Evolutionary conservation across 2,329 filamentous ascomycete species (phyloP).

Genomic region (Diaporthe australafricana): DNA sequence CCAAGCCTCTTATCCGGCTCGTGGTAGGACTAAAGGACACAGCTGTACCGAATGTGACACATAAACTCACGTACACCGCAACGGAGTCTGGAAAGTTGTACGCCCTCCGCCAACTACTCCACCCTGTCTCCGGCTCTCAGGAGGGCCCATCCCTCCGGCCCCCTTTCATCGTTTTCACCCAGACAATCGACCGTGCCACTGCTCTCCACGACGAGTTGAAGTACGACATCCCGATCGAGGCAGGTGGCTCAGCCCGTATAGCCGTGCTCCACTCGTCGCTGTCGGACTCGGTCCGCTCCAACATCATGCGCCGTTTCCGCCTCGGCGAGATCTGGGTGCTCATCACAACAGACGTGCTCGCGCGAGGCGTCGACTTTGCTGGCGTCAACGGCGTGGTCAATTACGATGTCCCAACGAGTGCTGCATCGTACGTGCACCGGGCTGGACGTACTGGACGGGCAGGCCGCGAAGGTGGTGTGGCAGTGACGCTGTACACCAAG

Average conservation of each 20-base stretch:
- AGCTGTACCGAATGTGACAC: conserved; percentile 90
- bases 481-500: conserved; percentile 94
- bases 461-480: conserved; percentile 86
- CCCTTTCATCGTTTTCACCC: conserved; percentile 94
- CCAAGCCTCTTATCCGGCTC: conserved; percentile 77
- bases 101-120: conserved; percentile 88
- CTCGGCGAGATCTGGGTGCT: conserved; percentile 95
- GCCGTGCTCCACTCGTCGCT: conserved; percentile 92
- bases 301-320: conserved; percentile 90
- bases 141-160: conserved; percentile 76
- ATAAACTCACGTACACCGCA: conserved; percentile 90
- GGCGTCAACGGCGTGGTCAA: conserved; percentile 97
- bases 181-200: conserved; percentile 91
- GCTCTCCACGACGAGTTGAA: conserved; percentile 90
- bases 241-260: conserved; percentile 85
- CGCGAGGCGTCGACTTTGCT: conserved; percentile 92
- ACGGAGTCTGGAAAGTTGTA: conserved; percentile 95
- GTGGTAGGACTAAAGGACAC: conserved; percentile 98
- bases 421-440: conserved; percentile 91
- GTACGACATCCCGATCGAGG: conserved; percentile 92
- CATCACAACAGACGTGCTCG: conserved; percentile 93
- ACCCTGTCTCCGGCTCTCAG: conserved; percentile 71
- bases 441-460: conserved; percentile 92
- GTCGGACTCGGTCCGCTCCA: conserved; percentile 78
- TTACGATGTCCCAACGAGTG: conserved; percentile 94